Evolutionary conservation across 306 rosid genomes (phyloP), one percentile per base, ranked within the genome.

Genomic region (Albizia julibrissin): DNA sequence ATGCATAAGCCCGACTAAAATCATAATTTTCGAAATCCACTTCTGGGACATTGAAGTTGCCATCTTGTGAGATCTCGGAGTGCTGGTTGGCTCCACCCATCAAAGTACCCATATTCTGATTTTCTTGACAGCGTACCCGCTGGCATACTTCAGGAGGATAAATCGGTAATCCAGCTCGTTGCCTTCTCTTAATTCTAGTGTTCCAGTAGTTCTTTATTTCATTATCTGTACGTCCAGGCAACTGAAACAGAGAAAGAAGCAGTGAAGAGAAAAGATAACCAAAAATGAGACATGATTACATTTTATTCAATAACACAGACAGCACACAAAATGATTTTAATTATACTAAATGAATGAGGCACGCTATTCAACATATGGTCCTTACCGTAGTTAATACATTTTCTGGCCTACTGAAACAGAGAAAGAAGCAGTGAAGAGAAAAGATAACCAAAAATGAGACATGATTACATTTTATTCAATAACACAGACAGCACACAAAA

Each of bases 161-260:
- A 24, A 90, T 46, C 49, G 92, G 92, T 71, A 88, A 72, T 22
- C 93, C 93, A 76, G 89, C 83, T 70, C 97, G 86, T 71, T 84
- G 89, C 33, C 84, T 78, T 70, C 92, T 86, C 84, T 87, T 94
- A 50, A 79, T 64, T 70, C 94, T 91, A 31, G 94, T 86, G 80
- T 91, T 90, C 91, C 97, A 92, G 80, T 88, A 91, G 73, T 92
- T 92, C 89, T 90, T 94, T 82, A 94, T 92, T 81, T 91, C 97
- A 75, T 94, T 91, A 80, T 91, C 97, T 0, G 94, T 91, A 14
- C 97, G 96, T 21, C 97, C 97, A 46, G 94, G 94, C 62, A 94
- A 65, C 98, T 92, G 71, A 79, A 79, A 78, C 56, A 47, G 70
- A 49, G 74, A 70, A 74, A 64, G 66, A 84, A 27, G 42, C 19